Evolutionary conservation across 306 rosid genomes (phyloP), one percentile per base, ranked within the genome.

Genomic region (Argentina anserina): DNA sequence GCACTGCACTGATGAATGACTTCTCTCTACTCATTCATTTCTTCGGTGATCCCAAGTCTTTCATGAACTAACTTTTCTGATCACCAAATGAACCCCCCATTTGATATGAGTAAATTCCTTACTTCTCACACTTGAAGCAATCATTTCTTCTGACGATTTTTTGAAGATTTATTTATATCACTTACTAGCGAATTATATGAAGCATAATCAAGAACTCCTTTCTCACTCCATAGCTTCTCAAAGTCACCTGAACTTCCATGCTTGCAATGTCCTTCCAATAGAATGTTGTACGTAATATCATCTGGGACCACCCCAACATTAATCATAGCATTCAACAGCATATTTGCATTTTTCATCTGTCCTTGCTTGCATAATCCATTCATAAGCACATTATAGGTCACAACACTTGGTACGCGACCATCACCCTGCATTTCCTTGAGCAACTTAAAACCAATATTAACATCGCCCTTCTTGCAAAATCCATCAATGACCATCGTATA

Each of bases 291-390:
- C 13, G 98, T 90, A 43, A 93, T 90, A 71, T 93, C 97, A 76
- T 93, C 92, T 1, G 98, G 97, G 76, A 78, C 86, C 80, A 90
- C 88, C 73, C 89, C 92, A 78, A 89, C 61, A 75, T 89, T 90
- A 66, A 89, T 87, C 98, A 93, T 93, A 65, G 96, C 93, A 75
- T 89, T 87, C 72, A 93, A 79, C 40, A 93, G 84, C 97, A 87
- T 89, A 65, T 77, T 53, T 5, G 98, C 98, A 81, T 93, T 93
- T 81, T 86, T 93, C 96, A 90, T 84, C 92, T 93, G 98, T 70
- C 98, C 98, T 79, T 80, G 88, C 78, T 87, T 93, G 83, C 98
- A 90, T 9, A 90, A 61, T 67, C 96, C 97, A 75, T 89, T 89
- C 96, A 93, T 87, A 23, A 93, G 93, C n/a, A 80, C 96, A 73